Evolutionary conservation across 2,329 filamentous ascomycete genomes (phyloP), one percentile per base, ranked within the genome.

Genomic region (Exserohilum turcica): DNA sequence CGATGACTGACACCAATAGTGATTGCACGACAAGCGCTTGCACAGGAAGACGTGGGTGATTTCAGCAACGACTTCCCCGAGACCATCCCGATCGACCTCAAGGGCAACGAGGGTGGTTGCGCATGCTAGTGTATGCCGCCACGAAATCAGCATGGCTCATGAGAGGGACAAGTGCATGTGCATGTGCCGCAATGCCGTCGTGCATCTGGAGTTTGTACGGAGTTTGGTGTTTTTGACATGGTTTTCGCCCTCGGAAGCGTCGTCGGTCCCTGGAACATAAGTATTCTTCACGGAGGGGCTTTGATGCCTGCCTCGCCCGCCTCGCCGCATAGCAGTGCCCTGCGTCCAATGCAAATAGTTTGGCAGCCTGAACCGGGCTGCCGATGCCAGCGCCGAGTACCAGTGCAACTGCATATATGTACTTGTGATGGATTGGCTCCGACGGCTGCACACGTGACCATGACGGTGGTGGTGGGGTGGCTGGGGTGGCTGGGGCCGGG

Each of bases 41-140:
- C 91, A 15, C 94, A 99, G 78, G 94, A 99, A 79, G 94, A 97
- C 78, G 93, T 92, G 1, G 93, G 97, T 74, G 94, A 99, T 76
- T 99, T 95, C 78, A 95, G 90, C 75, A 92, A 92, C 56, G 94
- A 97, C 75, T 99, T 96, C 80, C 91, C 92, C 70, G 94, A 97
- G 74, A 93, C 93, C 44, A 97, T 99, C 78, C 96, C 96, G 76
- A 97, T 99, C 75, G 91, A 96, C 77, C 90, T 97, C 65, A 92
- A 96, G 78, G 92, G 91, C 75, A 91, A 95, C 68, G 87, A 91
- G 67, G 91, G 96, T 70, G 92, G 92, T 52, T 99, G 94, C 77
- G 87, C 92, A 67, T 99, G 94, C 80, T 99, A 66, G 63, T 57
- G 38, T 49, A 49, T 18, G 50, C 36, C 35, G 16, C 27, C 21